Evolutionary conservation across 1,139 yeast genomes (phyloP), one percentile per base, ranked within the genome.

Genomic region (Spencermartinsiella ligniputridi): DNA sequence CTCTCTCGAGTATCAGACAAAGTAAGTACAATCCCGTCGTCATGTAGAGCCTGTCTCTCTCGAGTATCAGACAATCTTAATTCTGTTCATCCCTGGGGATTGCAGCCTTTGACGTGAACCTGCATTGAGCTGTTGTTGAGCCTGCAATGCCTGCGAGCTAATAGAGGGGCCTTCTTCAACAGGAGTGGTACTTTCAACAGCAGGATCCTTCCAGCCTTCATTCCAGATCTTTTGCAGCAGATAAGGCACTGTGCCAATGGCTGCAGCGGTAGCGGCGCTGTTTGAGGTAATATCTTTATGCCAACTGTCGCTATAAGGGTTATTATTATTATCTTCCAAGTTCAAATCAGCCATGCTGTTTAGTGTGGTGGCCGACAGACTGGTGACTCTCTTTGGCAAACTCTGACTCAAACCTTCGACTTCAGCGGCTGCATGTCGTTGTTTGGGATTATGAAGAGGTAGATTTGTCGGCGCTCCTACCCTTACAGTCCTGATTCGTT

Each of bases 401-500:
- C 54, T 50, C 25, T 51, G 56, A 22, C 57, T 52, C 13, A 49
- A 49, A n/a, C 42, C 42, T 17, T 47, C 52, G 20, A 41, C 42
- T n/a, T 33, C 50, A 33, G 39, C 30, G 8, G 33, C 33, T 4
- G 40, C 30, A 22, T 30, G 35, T 18, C 38, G 38, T 5, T 33
- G 20, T 37, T 46, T 48, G 30, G 38, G 47, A 11, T 35, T 45
- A 24, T 39, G 41, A 19, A 42, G 27, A 15, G 51, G 48, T 1
- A 45, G 40, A 6, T 41, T 40, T 15, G 39, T 35, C 12, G 29
- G 11, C 22, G 12, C 21, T 4, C 40, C 46, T 12, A 32, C 39
- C 15, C 58, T 46, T 2, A 41, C 39, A 57, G 51, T 46, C 3
- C 47, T 40, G 11, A 53, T 42, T 2, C 92, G 66, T 37, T 72